A percentile compares a stretch with the other conserved stretches of the same genome.
phyloP scores from a whole-genome alignment of 768 basidiomycete species.

The Cytidiella melzeri region DNA sequence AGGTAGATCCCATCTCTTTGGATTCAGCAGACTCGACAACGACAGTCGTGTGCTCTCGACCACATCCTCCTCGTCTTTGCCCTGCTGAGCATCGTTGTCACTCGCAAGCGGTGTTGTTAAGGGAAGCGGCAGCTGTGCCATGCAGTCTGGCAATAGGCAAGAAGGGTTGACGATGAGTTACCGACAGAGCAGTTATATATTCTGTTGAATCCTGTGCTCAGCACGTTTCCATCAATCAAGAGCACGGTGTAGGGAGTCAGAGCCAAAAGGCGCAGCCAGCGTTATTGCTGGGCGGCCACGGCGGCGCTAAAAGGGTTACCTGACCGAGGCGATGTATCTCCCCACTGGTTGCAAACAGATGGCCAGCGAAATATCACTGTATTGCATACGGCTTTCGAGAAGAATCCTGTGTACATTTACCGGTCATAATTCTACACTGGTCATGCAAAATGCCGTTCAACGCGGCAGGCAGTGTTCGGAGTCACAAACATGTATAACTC shows the following conservation, averaged over 20 bases:
- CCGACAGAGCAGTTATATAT: slow-evolving; percentile 1
- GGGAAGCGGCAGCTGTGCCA: too few relatives aligned
- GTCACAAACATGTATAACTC: too few relatives aligned
- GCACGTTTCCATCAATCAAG: background rate
- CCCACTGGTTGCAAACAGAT: too few relatives aligned
- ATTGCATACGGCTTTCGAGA: too few relatives aligned
- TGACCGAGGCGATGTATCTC: too few relatives aligned
- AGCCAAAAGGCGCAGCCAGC: background rate
- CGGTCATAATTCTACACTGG: too few relatives aligned
- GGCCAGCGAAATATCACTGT: too few relatives aligned
- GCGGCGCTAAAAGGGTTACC: background rate
- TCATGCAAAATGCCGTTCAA: too few relatives aligned
- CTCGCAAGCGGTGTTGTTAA: too few relatives aligned
- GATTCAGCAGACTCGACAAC: slow-evolving; percentile 17
- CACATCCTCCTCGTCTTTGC: background rate
- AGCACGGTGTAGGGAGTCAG: slow-evolving; percentile 5
- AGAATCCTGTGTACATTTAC: too few relatives aligned
- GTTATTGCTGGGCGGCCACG: background rate
- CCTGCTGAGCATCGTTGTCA: slow-evolving; percentile 1
- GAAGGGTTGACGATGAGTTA: slow-evolving; percentile 1
- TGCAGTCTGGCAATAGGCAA: too few relatives aligned
- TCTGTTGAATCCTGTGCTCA: background rate
- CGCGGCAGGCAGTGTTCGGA: too few relatives aligned
- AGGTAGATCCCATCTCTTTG: slow-evolving; percentile 20
- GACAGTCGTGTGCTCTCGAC: slow-evolving; percentile 4